phyloP scores from a whole-genome alignment of 768 basidiomycete genomes.

The Boletus eberwhitei region DNA sequence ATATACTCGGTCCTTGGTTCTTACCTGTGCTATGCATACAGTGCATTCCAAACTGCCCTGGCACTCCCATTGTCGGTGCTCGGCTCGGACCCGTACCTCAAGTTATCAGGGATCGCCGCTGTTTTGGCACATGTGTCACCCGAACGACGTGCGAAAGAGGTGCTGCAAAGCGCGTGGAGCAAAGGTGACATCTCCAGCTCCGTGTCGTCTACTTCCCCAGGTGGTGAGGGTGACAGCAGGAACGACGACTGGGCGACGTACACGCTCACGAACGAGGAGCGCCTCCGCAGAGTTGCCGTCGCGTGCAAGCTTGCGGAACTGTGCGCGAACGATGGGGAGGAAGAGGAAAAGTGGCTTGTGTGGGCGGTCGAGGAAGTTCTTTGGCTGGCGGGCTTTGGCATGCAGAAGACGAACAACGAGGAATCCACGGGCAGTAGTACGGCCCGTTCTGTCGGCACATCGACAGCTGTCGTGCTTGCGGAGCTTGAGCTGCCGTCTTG shows the following conservation, averaged over 20 bases:
- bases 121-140: conserved; percentile 51
- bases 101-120: conserved; percentile 64
- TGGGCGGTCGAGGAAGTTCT: conserved; percentile 44
- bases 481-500: conserved; percentile 59
- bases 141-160: conserved; percentile 24
- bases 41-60: conserved; percentile 56
- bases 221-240: background rate
- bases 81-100: conserved; percentile 52
- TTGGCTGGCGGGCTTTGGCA: conserved; percentile 17
- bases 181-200: conserved; percentile 2
- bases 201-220: conserved; percentile 1
- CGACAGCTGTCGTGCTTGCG: conserved; percentile 35
- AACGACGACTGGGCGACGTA: conserved; percentile 20
- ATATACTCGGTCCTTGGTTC: background rate
- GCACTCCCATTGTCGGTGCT: conserved; percentile 38
- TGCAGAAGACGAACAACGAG: conserved; percentile 1
- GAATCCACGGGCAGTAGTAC: background rate
- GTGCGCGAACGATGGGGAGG: conserved; percentile 29
- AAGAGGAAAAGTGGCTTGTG: conserved; percentile 44
- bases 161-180: conserved; percentile 24
- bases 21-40: conserved; percentile 16
- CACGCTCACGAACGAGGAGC: conserved; percentile 34
- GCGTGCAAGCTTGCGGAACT: conserved; percentile 46
- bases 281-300: conserved; percentile 42
- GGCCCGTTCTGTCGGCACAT: background rate